Evolutionary conservation across 345 rosid species (phyloP).

Genomic region (Cardamine resedifolia): DNA sequence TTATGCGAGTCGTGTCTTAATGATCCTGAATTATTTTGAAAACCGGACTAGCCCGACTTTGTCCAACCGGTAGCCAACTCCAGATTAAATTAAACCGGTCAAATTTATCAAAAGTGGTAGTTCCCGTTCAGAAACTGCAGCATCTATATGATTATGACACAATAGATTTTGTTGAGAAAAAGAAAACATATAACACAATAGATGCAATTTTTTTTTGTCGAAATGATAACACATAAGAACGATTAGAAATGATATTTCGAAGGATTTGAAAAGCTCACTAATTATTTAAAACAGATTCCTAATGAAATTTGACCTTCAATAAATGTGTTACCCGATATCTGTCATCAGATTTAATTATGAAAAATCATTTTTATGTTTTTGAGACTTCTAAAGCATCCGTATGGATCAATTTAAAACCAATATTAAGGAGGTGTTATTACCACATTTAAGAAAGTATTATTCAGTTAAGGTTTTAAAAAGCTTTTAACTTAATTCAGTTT

Average conservation of each 20-base stretch:
- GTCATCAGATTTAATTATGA: not conserved
- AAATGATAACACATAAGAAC: not conserved
- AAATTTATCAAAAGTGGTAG: not conserved
- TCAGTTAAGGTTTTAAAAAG: too few relatives aligned
- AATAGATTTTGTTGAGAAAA: too few relatives aligned
- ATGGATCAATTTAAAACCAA: too few relatives aligned
- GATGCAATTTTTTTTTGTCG: too few relatives aligned
- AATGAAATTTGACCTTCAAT: not conserved
- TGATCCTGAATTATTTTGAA: not conserved
- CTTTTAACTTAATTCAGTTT: too few relatives aligned
- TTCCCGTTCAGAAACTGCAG: not conserved
- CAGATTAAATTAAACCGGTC: not conserved
- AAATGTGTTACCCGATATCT: too few relatives aligned
- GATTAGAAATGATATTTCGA: too few relatives aligned
- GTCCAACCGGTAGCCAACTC: not conserved
- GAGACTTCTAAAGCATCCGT: too few relatives aligned
- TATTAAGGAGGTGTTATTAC: too few relatives aligned
- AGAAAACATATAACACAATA: too few relatives aligned
- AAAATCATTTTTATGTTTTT: not conserved
- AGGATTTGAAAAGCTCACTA: not conserved
- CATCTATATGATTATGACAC: too few relatives aligned
- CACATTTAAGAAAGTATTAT: too few relatives aligned
- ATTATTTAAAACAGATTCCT: not conserved
- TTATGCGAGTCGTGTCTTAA: not conserved
- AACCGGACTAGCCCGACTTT: not conserved